Percentiles rank a stretch among this genome's conserved stretches.
Conservation (phyloP, 352 stramenopile genomes). For the Phytophthora hybrid region DNA sequence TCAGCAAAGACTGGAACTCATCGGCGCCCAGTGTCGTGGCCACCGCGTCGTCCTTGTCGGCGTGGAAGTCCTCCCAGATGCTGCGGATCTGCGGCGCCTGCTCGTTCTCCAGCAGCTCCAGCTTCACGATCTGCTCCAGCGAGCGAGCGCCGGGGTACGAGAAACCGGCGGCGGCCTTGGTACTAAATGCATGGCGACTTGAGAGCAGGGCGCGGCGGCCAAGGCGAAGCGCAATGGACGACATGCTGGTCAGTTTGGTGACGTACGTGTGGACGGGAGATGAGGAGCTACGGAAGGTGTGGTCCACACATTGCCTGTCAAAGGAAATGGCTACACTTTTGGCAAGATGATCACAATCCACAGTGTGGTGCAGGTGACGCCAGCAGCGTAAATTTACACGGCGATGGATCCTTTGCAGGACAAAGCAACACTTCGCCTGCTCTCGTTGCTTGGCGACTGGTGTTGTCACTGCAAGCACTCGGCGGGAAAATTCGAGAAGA, state of each 20-base stretch:
- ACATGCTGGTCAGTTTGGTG: constrained; percentile 12
- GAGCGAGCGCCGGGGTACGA: constrained; percentile 83
- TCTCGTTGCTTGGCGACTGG: too few species aligned
- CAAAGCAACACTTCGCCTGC: too few species aligned
- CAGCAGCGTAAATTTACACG: too few species aligned
- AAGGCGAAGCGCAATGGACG: constrained; percentile 19
- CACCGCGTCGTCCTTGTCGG: constrained; percentile 76
- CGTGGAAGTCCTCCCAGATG: constrained; percentile 88
- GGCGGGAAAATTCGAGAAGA: too few species aligned
- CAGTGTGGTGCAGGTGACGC: too few species aligned
- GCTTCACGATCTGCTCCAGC: constrained; percentile 86
- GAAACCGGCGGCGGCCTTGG: constrained; percentile 55
- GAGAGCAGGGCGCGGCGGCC: constrained; percentile 20
- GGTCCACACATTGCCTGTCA: constrained; percentile 23
- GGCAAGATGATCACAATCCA: too few species aligned
- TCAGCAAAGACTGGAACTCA: constrained; percentile 55
- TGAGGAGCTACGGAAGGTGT: background rate
- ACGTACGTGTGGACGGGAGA: constrained; percentile 21
- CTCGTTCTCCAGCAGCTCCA: constrained; percentile 83
- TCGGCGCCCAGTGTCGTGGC: constrained; percentile 52
- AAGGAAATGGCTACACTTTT: constrained; percentile 13
- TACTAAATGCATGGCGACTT: constrained; percentile 14
- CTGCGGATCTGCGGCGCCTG: constrained; percentile 56
- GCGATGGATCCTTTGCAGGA: too few species aligned
- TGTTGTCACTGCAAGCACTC: too few species aligned